Conservation (phyloP, 108 stramenopile species). For the Seminavis robusta region DNA sequence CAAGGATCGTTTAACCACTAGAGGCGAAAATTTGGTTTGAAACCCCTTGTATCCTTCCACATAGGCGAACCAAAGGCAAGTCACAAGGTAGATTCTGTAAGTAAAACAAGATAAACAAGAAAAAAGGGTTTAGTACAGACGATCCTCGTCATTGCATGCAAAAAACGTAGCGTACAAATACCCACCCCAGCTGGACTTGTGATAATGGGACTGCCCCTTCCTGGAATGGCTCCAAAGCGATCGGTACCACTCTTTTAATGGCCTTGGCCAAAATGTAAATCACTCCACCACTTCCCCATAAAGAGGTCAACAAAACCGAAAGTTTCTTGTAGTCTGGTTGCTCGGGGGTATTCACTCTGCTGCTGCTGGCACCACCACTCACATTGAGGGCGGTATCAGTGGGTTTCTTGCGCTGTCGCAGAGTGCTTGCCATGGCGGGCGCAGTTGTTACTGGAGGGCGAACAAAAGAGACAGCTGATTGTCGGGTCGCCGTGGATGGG, state of each 20-base stretch:
- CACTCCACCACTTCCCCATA: constrained; percentile 89
- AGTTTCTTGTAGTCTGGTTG: too few species aligned
- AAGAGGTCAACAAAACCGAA: constrained; percentile 25
- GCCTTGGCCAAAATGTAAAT: constrained; percentile 85
- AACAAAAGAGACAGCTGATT: too few species aligned
- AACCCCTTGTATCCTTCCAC: constrained; percentile 97
- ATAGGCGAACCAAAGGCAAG: constrained; percentile 83
- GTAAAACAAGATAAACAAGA: not conserved
- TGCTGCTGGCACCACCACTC: too few species aligned
- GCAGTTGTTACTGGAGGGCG: too few species aligned
- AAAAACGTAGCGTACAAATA: not conserved
- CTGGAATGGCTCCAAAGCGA: constrained; percentile 89
- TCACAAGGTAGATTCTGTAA: constrained; percentile 56
- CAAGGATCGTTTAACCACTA: constrained; percentile 90
- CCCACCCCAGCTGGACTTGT: constrained; percentile 67
- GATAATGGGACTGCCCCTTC: constrained; percentile 42
- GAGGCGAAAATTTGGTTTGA: constrained; percentile 91
- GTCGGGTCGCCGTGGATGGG: too few species aligned
- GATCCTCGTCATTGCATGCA: not conserved
- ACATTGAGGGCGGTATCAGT: too few species aligned
- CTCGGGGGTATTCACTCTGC: too few species aligned
- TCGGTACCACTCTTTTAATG: constrained; percentile 82
- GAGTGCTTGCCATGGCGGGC: too few species aligned
- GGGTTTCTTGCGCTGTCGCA: too few species aligned
- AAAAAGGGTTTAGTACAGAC: not conserved